phyloP scores from a whole-genome alignment of 2,329 filamentous ascomycete genomes.

The Fusarium buxicola region DNA sequence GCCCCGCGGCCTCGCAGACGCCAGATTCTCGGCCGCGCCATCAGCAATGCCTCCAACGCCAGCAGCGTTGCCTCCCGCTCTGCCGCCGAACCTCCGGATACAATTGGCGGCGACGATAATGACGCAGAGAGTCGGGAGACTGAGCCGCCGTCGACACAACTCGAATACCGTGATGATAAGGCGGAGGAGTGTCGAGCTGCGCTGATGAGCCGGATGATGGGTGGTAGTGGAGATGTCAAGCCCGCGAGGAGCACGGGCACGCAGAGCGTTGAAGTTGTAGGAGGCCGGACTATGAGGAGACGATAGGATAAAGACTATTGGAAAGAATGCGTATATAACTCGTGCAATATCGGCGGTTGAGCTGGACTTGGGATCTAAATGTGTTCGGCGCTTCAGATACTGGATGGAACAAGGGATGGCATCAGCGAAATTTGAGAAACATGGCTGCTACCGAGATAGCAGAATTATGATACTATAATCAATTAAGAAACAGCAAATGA shows the following conservation, averaged over 20 bases:
- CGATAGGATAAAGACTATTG: constrained; percentile 19
- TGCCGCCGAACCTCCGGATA: constrained; percentile 45
- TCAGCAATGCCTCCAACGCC: constrained; percentile 67
- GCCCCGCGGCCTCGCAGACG: constrained; percentile 53
- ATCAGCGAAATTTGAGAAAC: neutral
- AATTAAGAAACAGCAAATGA: neutral
- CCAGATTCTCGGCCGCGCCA: constrained; percentile 67
- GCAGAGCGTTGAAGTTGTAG: constrained; percentile 14
- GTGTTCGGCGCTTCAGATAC: neutral
- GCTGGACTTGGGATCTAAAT: constrained; percentile 1
- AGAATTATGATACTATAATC: neutral
- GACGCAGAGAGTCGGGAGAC: constrained; percentile 42
- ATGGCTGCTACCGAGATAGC: too few species aligned
- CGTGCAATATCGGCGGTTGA: constrained; percentile 7
- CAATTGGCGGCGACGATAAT: constrained; percentile 38
- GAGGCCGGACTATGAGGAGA: constrained; percentile 41
- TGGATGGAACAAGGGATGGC: neutral
- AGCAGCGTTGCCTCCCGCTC: constrained; percentile 61
- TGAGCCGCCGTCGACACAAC: constrained; percentile 61
- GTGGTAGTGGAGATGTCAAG: constrained; percentile 37
- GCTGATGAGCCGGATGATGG: constrained; percentile 59
- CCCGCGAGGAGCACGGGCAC: constrained; percentile 1
- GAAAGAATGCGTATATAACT: constrained; percentile 2
- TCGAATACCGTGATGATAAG: constrained; percentile 65
- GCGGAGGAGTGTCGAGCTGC: constrained; percentile 57